phyloP scores from a whole-genome alignment of 768 basidiomycete species.

The Ramaria sp. region DNA sequence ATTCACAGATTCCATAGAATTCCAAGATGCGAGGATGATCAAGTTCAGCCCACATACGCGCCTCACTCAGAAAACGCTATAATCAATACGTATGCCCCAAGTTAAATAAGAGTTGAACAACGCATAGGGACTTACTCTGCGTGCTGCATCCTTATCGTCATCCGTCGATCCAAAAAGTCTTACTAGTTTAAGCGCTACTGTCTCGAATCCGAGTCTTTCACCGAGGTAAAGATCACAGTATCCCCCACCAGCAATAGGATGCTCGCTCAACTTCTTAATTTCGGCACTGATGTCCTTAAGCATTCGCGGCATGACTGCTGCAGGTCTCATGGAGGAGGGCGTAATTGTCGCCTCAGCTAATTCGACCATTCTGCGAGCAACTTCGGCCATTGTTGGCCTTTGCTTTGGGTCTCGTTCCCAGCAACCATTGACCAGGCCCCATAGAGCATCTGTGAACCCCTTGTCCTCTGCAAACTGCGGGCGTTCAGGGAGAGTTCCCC shows the following conservation, averaged over 20 bases:
- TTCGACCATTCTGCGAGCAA: conserved; percentile 13
- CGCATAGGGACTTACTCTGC: not conserved
- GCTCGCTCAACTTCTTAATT: conserved; percentile 5
- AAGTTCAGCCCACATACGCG: conserved; percentile 8
- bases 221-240: conserved; percentile 12
- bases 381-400: conserved; percentile 30
- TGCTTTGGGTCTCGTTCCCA: conserved; percentile 28
- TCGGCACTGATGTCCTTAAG: conserved; percentile 11
- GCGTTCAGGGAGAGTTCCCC: not conserved
- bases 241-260: conserved; percentile 12
- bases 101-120: not conserved
- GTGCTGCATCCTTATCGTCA: conserved; percentile 4
- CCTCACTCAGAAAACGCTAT: conserved; percentile 10
- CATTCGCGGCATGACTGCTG: not conserved
- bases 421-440: conserved; percentile 32
- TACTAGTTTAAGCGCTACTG: conserved; percentile 11
- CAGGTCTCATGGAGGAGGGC: not conserved
- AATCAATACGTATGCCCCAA: not conserved
- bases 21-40: conserved; percentile 11
- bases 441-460: conserved; percentile 30
- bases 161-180: conserved; percentile 7
- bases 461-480: not conserved
- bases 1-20: conserved; percentile 12
- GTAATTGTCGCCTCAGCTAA: not conserved
- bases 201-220: conserved; percentile 9